phyloP scores from a whole-genome alignment of 305 asterid genomes.

The Plantago coronopus region DNA sequence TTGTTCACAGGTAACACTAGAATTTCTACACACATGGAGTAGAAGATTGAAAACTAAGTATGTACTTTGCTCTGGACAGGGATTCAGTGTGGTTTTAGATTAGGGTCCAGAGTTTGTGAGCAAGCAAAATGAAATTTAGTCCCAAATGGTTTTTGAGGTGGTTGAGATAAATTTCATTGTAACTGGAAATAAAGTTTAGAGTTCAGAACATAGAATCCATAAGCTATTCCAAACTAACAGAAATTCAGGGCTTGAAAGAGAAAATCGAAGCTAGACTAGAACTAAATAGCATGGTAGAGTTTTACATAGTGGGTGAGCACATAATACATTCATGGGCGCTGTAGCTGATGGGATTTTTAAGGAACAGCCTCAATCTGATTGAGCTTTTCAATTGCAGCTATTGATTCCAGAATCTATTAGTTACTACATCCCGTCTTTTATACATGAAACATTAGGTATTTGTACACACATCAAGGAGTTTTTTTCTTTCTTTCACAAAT shows the following conservation, averaged over 20 bases:
- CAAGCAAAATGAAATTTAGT: not conserved
- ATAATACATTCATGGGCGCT: slow-evolving; percentile 7
- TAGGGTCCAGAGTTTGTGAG: not conserved
- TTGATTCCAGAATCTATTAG: not conserved
- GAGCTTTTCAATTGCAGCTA: slow-evolving; percentile 9
- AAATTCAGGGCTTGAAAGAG: not conserved
- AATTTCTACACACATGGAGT: slow-evolving; percentile 11
- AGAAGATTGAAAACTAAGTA: not conserved
- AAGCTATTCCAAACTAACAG: not conserved
- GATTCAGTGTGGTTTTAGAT: not conserved
- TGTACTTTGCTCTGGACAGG: not conserved
- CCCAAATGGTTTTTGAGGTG: not conserved
- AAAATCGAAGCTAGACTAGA: not conserved
- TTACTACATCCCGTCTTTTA: too few species aligned
- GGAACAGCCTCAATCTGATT: slow-evolving; percentile 7
- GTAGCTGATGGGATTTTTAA: slow-evolving; percentile 15
- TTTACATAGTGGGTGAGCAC: not conserved
- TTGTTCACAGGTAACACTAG: slow-evolving; percentile 82
- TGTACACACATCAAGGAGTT: too few species aligned
- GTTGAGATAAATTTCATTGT: not conserved
- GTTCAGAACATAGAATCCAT: not conserved
- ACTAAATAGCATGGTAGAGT: not conserved
- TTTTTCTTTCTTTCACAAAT: too few species aligned
- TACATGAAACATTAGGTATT: too few species aligned
- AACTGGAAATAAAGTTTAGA: not conserved